Evolutionary conservation across 2,329 filamentous ascomycete species (phyloP), one percentile per base, ranked within the genome.

Genomic region (Sporothrix brunneoviolacea): DNA sequence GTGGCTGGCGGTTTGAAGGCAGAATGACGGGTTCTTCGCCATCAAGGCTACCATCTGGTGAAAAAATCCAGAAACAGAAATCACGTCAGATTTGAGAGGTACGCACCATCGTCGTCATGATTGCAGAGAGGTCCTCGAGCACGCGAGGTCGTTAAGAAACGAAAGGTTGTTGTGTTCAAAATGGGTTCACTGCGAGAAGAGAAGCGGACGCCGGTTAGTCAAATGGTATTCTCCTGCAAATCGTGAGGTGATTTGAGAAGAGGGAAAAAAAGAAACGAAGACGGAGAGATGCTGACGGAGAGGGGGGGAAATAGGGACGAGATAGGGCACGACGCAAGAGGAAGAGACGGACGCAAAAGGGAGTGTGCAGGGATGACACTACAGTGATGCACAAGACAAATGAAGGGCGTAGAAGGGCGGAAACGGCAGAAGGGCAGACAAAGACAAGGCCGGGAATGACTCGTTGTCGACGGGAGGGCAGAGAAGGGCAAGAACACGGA

Each of bases 41-140:
- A n/a, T n/a, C n/a, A n/a, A n/a, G n/a, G n/a, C n/a, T n/a, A n/a
- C n/a, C n/a, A n/a, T n/a, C n/a, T n/a, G n/a, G n/a, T n/a, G n/a
- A n/a, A n/a, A 10, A 5, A 28, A 28, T 5, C 24, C 6, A 28
- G 24, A 6, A 22, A 13, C 12, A 10, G 9, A 15, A 8, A 27
- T 37, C 8, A 6, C 4, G 5, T 15, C 18, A 13, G 16, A n/a
- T 19, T 9, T 40, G 30, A 37, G 15, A 32, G 22, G 32, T 24
- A 59, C 72, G 55, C 71, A 76, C 73, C 73, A 76, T 76, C 54
- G 73, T 76, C 55, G 73, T 75, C 73, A 76, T 76, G 35, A 61
- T 70, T 60, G 56, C 58, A 13, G 10, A 38, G n/a, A 19, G 19
- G 16, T 46, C 52, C 53, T 54, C 55, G 55, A 47, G 30, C 43